These are phyloP conservation scores for Pharus latifolius DNA, from an alignment of 176 grass and related monocot species.

Conservation along the genomic window DNA sequence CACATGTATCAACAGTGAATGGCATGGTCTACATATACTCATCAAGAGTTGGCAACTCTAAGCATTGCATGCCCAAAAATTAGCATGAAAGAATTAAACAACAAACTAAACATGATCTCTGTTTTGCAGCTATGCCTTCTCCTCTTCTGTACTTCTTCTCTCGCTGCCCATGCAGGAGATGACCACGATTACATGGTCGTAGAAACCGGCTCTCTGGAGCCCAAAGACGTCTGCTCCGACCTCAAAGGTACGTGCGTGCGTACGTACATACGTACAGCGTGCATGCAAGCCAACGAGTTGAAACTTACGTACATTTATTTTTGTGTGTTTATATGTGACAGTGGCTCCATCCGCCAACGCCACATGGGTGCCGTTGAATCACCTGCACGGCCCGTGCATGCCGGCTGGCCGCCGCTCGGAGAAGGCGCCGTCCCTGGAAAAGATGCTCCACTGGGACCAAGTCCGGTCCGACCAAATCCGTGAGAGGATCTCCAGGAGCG, in stretches of 20 bases:
- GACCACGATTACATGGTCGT: background rate
- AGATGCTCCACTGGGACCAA: slow-evolving; percentile 27
- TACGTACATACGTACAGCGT: too few species aligned
- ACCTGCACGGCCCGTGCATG: slow-evolving; percentile 32
- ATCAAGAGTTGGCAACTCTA: too few species aligned
- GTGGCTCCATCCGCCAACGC: too few species aligned
- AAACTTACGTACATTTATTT: too few species aligned
- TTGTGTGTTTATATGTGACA: too few species aligned
- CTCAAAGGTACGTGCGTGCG: background rate
- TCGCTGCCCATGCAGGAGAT: background rate
- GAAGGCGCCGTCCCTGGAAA: background rate
- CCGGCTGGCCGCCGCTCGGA: background rate
- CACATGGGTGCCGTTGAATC: slow-evolving; percentile 1
- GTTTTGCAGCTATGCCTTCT: background rate
- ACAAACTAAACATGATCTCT: too few species aligned
- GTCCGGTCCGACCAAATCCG: slow-evolving; percentile 18
- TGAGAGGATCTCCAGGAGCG: background rate
- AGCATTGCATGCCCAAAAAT: too few species aligned
- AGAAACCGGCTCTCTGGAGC: background rate
- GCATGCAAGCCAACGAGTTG: too few species aligned
- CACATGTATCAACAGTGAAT: too few species aligned
- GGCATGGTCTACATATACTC: too few species aligned
- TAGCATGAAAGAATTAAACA: too few species aligned
- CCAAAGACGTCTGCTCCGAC: background rate
- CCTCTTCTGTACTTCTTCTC: background rate